These are phyloP conservation scores for Entophlyctis helioformis DNA, from an alignment of 192 early-diverging fungal genomes.

Conservation along the genomic window DNA sequence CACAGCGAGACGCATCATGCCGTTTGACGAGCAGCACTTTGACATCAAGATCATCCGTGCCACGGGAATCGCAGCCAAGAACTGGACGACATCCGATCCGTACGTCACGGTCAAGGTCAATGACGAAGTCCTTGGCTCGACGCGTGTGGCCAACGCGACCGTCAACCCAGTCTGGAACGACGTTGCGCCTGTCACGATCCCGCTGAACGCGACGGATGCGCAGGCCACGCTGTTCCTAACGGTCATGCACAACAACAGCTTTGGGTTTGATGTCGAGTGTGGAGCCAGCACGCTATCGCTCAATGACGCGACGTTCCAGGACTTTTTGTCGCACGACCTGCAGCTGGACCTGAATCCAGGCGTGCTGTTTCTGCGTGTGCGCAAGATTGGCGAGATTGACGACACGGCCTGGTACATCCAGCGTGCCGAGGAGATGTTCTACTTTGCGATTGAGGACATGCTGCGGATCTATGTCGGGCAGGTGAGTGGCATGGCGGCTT, in stretches of 20 bases:
- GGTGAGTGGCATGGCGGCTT: constrained; percentile 8
- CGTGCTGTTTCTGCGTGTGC: constrained; percentile 15
- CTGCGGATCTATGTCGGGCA: constrained; percentile 17
- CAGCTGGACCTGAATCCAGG: constrained; percentile 22
- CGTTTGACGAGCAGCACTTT: constrained; percentile 5
- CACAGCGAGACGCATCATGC: no score
- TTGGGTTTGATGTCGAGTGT: constrained; percentile 19
- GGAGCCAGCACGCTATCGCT: constrained; percentile 11
- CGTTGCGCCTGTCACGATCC: no score
- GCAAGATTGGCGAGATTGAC: constrained; percentile 24
- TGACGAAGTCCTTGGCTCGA: constrained; percentile 8
- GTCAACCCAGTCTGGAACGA: constrained; percentile 38
- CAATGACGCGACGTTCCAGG: constrained; percentile 12
- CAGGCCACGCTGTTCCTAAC: no score
- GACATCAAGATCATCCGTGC: constrained; percentile 24
- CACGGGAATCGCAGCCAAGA: no score
- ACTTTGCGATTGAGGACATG: constrained; percentile 27
- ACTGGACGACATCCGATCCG: constrained; percentile 25
- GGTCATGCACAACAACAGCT: constrained; percentile 22
- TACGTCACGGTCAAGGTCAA: constrained; percentile 16
- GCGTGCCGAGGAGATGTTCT: constrained; percentile 16
- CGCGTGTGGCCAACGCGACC: constrained; percentile 13
- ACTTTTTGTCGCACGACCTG: constrained; percentile 26
- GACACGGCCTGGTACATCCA: constrained; percentile 27
- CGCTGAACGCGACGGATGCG: no score